Evolutionary conservation across 306 rosid genomes (phyloP).

Genomic region (Cucurbita argyrosperma): DNA sequence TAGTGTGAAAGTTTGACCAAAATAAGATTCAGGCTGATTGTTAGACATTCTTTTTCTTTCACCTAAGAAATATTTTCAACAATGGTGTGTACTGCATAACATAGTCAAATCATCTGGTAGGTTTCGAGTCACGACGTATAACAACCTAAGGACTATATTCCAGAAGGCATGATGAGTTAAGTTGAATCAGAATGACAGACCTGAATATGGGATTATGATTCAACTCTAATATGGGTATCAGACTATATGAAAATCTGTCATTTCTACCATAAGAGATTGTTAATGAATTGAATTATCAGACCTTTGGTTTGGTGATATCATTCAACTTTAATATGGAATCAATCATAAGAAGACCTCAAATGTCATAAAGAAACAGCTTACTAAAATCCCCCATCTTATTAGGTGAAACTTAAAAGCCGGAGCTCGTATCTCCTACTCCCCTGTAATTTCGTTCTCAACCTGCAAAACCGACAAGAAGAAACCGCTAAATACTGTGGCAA

Average conservation of each 20-base stretch:
- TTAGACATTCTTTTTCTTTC: neutral
- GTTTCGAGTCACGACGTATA: neutral
- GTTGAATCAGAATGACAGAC: neutral
- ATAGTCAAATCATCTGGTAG: neutral
- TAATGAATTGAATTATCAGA: neutral
- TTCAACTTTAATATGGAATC: neutral
- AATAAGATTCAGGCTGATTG: neutral
- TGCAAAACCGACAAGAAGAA: conserved; percentile 1
- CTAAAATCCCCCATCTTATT: neutral
- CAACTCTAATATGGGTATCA: neutral
- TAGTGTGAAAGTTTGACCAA: neutral
- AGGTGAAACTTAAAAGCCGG: neutral
- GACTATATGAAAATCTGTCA: neutral
- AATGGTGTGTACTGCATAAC: neutral
- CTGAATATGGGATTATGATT: neutral
- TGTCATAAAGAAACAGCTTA: neutral
- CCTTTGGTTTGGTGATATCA: neutral
- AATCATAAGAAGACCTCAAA: neutral
- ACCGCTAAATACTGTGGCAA: neutral
- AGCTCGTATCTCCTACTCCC: neutral
- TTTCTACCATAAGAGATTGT: neutral
- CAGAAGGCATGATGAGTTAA: neutral
- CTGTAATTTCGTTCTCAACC: neutral
- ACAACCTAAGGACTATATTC: neutral
- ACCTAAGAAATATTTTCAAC: neutral